Evolutionary conservation across 2,329 filamentous ascomycete species (phyloP), one percentile per base, ranked within the genome.

Genomic region (Xenosphaeropsis pyriputrescens): DNA sequence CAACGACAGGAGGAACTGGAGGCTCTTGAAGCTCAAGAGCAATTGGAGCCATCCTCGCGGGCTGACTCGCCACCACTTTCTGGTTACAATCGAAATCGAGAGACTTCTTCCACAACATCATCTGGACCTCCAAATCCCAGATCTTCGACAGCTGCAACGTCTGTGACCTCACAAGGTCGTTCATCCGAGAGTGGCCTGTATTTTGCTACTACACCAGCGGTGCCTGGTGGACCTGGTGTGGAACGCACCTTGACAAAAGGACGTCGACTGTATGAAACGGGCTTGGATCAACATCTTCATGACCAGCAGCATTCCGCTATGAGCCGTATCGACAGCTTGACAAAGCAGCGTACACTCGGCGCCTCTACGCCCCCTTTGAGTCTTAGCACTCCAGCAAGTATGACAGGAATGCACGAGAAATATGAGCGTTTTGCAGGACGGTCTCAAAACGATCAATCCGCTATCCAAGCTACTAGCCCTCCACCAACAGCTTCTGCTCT

Each of bases 71-170:
- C 68, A 2, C 64, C 69, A 8, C 67, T 72, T 2, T 66, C 68
- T 1, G 72, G 72, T 15, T 86, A 79, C 52, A 80, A 80, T 48
- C 72, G 72, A 43, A 84, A 89, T 46, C 70, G 88, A 18, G 85
- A 86, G 45, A 94, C 86, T 0, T 91, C 82, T 2, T 95, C 89
- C 0, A 93, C 84, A 0, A 80, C 77, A 6, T 91, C 85, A 0
- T 79, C 74, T 0, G 62, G 65, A 5, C 79, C 75, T 5, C 77
- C 75, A 0, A 70, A 77, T 30, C 72, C 74, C 18, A 77, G 84
- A 18, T 78, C 75, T 39, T 95, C 89, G 0, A 94, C 88, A 1
- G 84, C 86, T 6, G 86, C 85, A 3, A 95, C 86, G 0, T 95
- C 89, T 0, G 65, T 93, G 36, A 75, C 78, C n/a, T 93, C 86